A percentile compares a stretch with the other conserved stretches of the same genome.
These are phyloP conservation scores for Elsinoe necatrix DNA, from an alignment of 2,329 filamentous ascomycete genomes.

Conservation along the genomic window DNA sequence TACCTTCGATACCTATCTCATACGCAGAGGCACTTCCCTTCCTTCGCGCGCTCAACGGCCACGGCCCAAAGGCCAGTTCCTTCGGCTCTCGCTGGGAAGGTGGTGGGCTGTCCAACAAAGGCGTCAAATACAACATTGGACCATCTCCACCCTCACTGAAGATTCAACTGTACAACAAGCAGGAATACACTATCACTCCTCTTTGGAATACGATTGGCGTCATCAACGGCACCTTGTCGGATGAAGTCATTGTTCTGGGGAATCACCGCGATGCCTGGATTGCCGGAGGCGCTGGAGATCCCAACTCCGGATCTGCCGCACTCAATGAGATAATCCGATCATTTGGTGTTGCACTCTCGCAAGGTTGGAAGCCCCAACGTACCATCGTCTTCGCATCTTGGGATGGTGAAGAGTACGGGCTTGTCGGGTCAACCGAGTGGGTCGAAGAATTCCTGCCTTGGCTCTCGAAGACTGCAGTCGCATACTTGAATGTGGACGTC, in stretches of 20 bases:
- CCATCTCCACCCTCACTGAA: constrained; percentile 64
- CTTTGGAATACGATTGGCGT: constrained; percentile 74
- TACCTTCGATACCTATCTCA: constrained; percentile 86
- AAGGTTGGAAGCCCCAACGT: constrained; percentile 74
- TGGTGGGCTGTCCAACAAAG: constrained; percentile 66
- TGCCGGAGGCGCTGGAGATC: constrained; percentile 72
- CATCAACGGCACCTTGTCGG: constrained; percentile 75
- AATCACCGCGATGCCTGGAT: constrained; percentile 91
- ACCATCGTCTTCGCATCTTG: constrained; percentile 79
- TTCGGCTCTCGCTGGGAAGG: constrained; percentile 67
- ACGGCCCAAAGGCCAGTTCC: constrained; percentile 68
- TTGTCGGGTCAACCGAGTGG: constrained; percentile 85
- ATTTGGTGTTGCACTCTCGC: constrained; percentile 61
- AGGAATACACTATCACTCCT: constrained; percentile 43
- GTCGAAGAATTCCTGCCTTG: constrained; percentile 82
- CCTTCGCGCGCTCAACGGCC: constrained; percentile 80
- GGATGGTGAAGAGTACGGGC: constrained; percentile 68
- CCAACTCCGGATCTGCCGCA: constrained; percentile 72
- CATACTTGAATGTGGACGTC: constrained; percentile 81
- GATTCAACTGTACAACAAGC: constrained; percentile 42
- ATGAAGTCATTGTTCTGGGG: constrained; percentile 84
- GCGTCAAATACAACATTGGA: constrained; percentile 76
- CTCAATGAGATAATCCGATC: constrained; percentile 70
- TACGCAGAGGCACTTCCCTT: constrained; percentile 80
- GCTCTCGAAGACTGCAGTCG: constrained; percentile 63